These are phyloP conservation scores for Mycena pura DNA, from an alignment of 768 basidiomycete genomes.

Conservation along the genomic window DNA sequence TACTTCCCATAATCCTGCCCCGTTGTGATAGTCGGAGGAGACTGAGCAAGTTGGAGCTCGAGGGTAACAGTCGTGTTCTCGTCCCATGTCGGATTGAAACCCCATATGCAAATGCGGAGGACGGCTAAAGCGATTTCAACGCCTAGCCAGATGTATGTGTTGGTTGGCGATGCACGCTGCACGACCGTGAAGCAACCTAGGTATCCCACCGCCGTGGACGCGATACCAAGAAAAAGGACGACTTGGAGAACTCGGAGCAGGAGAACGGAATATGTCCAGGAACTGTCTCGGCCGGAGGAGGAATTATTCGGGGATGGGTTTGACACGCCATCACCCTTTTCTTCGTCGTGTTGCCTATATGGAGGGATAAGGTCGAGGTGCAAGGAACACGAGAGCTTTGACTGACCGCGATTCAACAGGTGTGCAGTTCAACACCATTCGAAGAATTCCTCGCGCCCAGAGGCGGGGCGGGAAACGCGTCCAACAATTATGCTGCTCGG, in stretches of 20 bases:
- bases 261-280: too few relatives aligned
- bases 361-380: neutral
- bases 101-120: constrained; percentile 1
- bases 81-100: neutral
- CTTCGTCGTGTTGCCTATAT: neutral
- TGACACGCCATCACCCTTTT: neutral
- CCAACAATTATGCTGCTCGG: too few relatives aligned
- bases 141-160: constrained; percentile 13
- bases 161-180: neutral
- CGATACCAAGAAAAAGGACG: neutral
- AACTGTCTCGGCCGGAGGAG: too few relatives aligned
- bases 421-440: neutral
- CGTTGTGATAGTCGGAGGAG: neutral
- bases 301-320: neutral
- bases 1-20: neutral
- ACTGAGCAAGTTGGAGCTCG: neutral
- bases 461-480: too few relatives aligned
- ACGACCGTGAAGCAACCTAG: constrained; percentile 16
- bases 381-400: neutral
- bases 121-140: constrained; percentile 6
- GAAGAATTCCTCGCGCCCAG: too few relatives aligned
- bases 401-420: neutral
- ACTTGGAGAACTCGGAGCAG: too few relatives aligned
- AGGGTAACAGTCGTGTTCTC: neutral
- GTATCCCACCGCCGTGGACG: neutral